Conservation (phyloP, 495 filamentous ascomycete genomes). For the Penicillium crystallinum region DNA sequence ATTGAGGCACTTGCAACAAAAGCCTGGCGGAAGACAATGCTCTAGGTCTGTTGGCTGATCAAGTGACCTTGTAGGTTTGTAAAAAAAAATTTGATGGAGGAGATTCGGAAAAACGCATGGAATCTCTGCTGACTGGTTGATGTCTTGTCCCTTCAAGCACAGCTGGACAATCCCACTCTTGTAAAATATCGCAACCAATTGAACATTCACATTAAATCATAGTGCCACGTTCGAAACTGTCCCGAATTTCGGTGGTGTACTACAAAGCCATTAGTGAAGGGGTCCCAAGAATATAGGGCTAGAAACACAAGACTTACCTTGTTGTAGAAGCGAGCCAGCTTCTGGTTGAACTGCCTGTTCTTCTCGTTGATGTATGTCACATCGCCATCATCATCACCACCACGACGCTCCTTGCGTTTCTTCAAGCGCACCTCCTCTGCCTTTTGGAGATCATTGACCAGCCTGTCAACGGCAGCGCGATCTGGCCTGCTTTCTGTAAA, state of each 20-base stretch:
- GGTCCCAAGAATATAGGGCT: neutral
- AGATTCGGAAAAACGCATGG: neutral
- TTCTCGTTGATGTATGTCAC: constrained; percentile 99
- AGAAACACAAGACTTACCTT: constrained; percentile 51
- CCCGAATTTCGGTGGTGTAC: constrained; percentile 95
- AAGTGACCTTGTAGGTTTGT: neutral
- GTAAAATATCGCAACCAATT: constrained; percentile 21
- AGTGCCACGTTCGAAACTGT: constrained; percentile 97
- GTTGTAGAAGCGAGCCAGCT: constrained; percentile 91
- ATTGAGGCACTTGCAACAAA: constrained; percentile 70
- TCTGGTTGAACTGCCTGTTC: constrained; percentile 99
- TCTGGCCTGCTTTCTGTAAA: constrained; percentile 85
- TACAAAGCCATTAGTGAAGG: constrained; percentile 35
- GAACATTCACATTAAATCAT: constrained; percentile 36
- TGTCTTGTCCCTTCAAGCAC: constrained; percentile 1
- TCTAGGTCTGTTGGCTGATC: constrained; percentile 41
- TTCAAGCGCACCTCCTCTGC: constrained; percentile 81
- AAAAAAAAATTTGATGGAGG: neutral
- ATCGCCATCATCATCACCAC: constrained; percentile 73
- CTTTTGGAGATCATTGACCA: constrained; percentile 81
- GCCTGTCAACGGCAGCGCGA: constrained; percentile 81
- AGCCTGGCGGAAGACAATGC: constrained; percentile 77
- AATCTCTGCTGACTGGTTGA: constrained; percentile 2
- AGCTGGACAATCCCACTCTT: constrained; percentile 12
- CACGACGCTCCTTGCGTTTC: constrained; percentile 74